Percentiles rank a stretch among this genome's conserved stretches.
phyloP scores from a whole-genome alignment of 495 filamentous ascomycete genomes.

The Penicillium robsamsonii region DNA sequence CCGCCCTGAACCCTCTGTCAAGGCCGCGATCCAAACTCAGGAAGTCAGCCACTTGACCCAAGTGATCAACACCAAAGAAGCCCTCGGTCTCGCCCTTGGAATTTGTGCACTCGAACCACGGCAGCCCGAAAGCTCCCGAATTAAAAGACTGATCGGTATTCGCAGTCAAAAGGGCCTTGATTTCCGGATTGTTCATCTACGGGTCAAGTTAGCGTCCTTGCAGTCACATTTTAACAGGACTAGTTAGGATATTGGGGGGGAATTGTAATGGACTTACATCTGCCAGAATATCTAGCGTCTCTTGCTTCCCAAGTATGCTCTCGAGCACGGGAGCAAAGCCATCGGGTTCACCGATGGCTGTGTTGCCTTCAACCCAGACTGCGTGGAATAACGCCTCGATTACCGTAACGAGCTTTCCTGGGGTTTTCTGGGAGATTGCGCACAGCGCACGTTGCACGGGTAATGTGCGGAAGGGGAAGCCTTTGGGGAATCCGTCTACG shows the following conservation, averaged over 20 bases:
- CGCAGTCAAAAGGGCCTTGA: constrained; percentile 50
- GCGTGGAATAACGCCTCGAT: constrained; percentile 53
- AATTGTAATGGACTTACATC: constrained; percentile 21
- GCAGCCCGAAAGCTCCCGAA: constrained; percentile 67
- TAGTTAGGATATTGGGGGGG: not conserved
- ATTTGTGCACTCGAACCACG: constrained; percentile 68
- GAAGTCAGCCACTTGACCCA: constrained; percentile 62
- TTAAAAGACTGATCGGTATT: constrained; percentile 60
- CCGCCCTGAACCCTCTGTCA: constrained; percentile 32
- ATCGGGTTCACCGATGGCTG: constrained; percentile 49
- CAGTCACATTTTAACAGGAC: not conserved
- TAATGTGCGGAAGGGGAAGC: constrained; percentile 60
- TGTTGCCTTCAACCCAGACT: constrained; percentile 55
- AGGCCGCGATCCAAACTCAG: constrained; percentile 50
- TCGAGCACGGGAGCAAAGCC: constrained; percentile 46
- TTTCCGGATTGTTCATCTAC: constrained; percentile 42
- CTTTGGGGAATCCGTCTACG: constrained; percentile 41
- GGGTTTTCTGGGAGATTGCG: constrained; percentile 35
- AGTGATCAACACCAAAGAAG: constrained; percentile 70
- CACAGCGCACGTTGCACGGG: constrained; percentile 49
- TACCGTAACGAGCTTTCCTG: constrained; percentile 41
- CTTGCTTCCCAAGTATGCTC: constrained; percentile 49
- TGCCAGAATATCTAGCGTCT: constrained; percentile 42
- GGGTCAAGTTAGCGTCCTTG: not conserved
- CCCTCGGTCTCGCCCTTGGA: constrained; percentile 55